phyloP scores from a whole-genome alignment of 495 filamentous ascomycete genomes.

The Penicillium ucsense region DNA sequence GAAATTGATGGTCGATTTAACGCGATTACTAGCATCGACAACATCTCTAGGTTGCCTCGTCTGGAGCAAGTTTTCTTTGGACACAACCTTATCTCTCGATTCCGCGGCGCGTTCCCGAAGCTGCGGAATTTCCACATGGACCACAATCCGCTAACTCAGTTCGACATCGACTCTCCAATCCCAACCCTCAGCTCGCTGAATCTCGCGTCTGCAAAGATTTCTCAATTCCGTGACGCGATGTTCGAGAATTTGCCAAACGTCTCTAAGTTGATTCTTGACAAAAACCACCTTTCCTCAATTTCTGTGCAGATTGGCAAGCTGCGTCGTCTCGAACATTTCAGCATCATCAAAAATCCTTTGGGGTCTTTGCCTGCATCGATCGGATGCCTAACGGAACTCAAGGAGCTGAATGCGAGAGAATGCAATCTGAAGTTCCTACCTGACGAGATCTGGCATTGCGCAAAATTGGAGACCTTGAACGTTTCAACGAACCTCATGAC shows the following conservation, averaged over 20 bases:
- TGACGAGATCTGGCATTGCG: constrained; percentile 86
- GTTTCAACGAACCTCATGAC: constrained; percentile 89
- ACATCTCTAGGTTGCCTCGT: constrained; percentile 69
- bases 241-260: constrained; percentile 83
- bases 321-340: constrained; percentile 77
- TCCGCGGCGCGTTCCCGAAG: constrained; percentile 75
- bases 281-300: constrained; percentile 89
- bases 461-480: constrained; percentile 82
- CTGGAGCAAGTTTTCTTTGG: constrained; percentile 79
- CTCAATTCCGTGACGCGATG: constrained; percentile 70
- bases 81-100: constrained; percentile 84
- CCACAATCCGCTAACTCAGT: constrained; percentile 87
- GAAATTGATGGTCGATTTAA: constrained; percentile 96
- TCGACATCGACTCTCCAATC: constrained; percentile 66
- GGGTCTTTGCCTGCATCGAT: constrained; percentile 74
- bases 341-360: constrained; percentile 83
- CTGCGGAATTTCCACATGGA: constrained; percentile 78
- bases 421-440: constrained; percentile 87
- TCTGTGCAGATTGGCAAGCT: constrained; percentile 77
- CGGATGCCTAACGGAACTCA: constrained; percentile 74
- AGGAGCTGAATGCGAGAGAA: constrained; percentile 75
- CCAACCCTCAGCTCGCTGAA: constrained; percentile 79
- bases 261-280: constrained; percentile 79
- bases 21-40: constrained; percentile 72
- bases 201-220: constrained; percentile 76